Percentiles rank a stretch among this genome's conserved stretches.
Evolutionary conservation across 2,329 filamentous ascomycete species (phyloP).

Genomic region (Sporothrix schenckii): DNA sequence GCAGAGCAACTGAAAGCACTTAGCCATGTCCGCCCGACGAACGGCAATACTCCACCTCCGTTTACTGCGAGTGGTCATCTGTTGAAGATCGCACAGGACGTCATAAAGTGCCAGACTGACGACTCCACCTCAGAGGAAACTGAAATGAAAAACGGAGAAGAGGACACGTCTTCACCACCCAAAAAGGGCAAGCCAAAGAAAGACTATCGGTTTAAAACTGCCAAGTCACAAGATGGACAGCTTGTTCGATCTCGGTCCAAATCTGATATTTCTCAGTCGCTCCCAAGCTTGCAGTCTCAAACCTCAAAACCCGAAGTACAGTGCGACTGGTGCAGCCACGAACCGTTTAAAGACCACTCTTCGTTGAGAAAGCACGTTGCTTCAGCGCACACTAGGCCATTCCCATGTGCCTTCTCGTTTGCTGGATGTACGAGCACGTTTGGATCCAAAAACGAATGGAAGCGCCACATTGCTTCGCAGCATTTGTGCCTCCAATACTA

Average conservation of each 20-base stretch:
- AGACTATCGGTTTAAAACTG: slow-evolving; percentile 33
- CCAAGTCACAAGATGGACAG: slow-evolving; percentile 30
- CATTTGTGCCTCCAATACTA: slow-evolving; percentile 74
- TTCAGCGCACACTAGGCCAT: slow-evolving; percentile 70
- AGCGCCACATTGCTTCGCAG: slow-evolving; percentile 87
- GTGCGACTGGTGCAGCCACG: slow-evolving; percentile 64
- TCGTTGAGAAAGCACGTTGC: slow-evolving; percentile 68
- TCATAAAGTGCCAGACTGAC: slow-evolving; percentile 32
- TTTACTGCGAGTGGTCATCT: slow-evolving; percentile 42
- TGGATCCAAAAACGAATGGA: slow-evolving; percentile 96
- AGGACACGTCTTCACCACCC: not conserved
- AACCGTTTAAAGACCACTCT: slow-evolving; percentile 68
- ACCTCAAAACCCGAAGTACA: slow-evolving; percentile 62
- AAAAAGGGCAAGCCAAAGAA: slow-evolving; percentile 29
- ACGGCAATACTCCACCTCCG: slow-evolving; percentile 40
- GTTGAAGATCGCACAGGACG: slow-evolving; percentile 34
- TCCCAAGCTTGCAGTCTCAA: slow-evolving; percentile 38
- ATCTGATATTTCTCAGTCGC: slow-evolving; percentile 28
- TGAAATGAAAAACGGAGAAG: slow-evolving; percentile 20
- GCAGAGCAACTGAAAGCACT: slow-evolving; percentile 68
- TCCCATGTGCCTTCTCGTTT: slow-evolving; percentile 81
- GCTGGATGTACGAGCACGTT: slow-evolving; percentile 85
- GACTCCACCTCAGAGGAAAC: slow-evolving; percentile 27
- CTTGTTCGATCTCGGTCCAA: slow-evolving; percentile 26
- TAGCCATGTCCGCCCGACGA: slow-evolving; percentile 63